Base-by-base conservation (phyloP, 331 rosid genomes). In the Pyrus hybrid region DNA sequence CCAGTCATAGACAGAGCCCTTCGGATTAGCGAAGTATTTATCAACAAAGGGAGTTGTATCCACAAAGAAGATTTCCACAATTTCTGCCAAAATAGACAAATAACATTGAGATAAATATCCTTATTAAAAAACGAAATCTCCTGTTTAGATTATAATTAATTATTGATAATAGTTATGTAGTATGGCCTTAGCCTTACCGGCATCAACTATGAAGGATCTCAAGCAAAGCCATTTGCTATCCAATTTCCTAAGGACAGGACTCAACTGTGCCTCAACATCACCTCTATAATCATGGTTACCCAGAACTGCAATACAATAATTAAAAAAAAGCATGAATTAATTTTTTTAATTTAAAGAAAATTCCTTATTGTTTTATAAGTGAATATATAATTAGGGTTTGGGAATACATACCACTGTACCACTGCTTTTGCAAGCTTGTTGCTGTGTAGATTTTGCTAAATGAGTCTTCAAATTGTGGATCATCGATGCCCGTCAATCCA, bases 241-340 rank as follows among this genome's bases (percentile, higher is more conserved):
- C 76, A 84, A 73, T 41, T 84, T 43, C 13, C 10, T 80, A 4
- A 91, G 90, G 72, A 77, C 51, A 7, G 89, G 94, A 73, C 91
- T 87, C 17, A 91, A 45, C 68, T 93, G 97, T 21, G 97, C 98
- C 80, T 86, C 94, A 67, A 85, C 97, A 64, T 91, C 72, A 21
- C 98, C 98, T 62, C 98, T 91, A 23, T 91, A 93, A 67, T 91
- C 98, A 80, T 91, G 98, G 74, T 93, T 93, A 2, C 98, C 98
- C 77, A 93, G 69, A 80, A 91, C 98, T 93, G 85, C 53, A 68
- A 53, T 22, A 41, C 3, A 62, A 14, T 13, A 61, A 21, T 12
- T 18, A 67, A 14, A 18, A 17, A 8, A 21, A 29, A 29, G 43
- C 6, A 63, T 23, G 13, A 35, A 8, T 8, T 35, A 35, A 35